These are phyloP conservation scores for Rhizophora mangle DNA, from an alignment of 345 rosid species.

Conservation along the genomic window DNA sequence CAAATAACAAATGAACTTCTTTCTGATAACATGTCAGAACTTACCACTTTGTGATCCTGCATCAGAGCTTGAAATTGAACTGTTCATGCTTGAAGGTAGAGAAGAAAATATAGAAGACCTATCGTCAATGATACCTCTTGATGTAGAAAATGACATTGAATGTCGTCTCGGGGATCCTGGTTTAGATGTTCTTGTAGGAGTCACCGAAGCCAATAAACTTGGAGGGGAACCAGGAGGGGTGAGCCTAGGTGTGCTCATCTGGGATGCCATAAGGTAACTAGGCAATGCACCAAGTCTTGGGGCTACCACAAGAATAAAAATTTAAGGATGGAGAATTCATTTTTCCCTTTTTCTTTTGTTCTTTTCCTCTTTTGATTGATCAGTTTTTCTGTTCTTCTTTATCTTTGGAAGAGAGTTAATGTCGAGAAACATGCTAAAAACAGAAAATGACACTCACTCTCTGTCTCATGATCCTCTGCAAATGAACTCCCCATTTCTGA, in stretches of 20 bases:
- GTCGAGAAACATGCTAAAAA: not conserved
- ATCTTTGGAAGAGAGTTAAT: not conserved
- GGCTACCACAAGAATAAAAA: constrained; percentile 28
- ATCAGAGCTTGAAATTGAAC: constrained; percentile 52
- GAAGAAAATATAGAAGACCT: constrained; percentile 58
- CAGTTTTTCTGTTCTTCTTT: too few species aligned
- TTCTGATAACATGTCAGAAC: constrained; percentile 10
- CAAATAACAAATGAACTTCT: constrained; percentile 13
- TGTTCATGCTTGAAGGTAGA: constrained; percentile 23
- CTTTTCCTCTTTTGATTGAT: not conserved
- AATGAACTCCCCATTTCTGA: constrained; percentile 50
- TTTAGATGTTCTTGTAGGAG: constrained; percentile 73
- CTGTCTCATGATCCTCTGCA: constrained; percentile 43
- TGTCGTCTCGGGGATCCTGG: constrained; percentile 76
- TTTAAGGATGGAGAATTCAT: not conserved
- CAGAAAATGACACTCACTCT: constrained; percentile 39
- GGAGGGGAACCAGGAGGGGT: constrained; percentile 95
- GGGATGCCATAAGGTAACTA: constrained; percentile 49
- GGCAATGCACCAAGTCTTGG: constrained; percentile 42
- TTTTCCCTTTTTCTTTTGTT: not conserved
- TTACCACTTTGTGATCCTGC: constrained; percentile 62
- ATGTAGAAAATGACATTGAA: constrained; percentile 69
- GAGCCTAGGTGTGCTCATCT: constrained; percentile 63
- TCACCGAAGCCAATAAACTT: constrained; percentile 63
- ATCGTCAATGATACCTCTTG: constrained; percentile 71